Evolutionary conservation across 768 basidiomycete genomes (phyloP).

Genomic region (Hypholoma fasciculare): DNA sequence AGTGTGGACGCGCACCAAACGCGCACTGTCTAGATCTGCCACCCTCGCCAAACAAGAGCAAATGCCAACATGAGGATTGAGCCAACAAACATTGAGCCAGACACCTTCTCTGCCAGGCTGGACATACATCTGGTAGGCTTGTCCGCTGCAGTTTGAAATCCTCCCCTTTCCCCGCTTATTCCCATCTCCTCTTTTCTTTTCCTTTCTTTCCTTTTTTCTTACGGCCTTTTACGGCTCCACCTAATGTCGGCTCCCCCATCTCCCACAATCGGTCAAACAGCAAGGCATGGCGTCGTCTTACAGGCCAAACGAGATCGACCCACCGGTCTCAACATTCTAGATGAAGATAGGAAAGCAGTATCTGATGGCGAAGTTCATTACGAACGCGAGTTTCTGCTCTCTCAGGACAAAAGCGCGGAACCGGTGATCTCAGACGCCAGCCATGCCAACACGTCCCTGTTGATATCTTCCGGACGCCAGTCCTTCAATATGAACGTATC

Average conservation of each 20-base stretch:
- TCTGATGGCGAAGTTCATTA: slow-evolving; percentile 41
- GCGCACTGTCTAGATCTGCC: slow-evolving; percentile 12
- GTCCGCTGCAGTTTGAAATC: slow-evolving; percentile 13
- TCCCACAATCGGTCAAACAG: slow-evolving; percentile 32
- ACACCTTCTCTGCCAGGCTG: slow-evolving; percentile 17
- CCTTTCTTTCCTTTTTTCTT: slow-evolving; percentile 13
- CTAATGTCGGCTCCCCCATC: slow-evolving; percentile 45
- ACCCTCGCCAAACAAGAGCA: slow-evolving; percentile 33
- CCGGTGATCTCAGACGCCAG: slow-evolving; percentile 22
- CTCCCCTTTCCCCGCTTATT: slow-evolving; percentile 24
- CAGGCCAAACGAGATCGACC: slow-evolving; percentile 51
- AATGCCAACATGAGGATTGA: slow-evolving; percentile 37
- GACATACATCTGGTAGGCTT: slow-evolving; percentile 14
- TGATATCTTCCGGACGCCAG: slow-evolving; percentile 23
- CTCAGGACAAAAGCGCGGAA: slow-evolving; percentile 17
- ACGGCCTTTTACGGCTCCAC: slow-evolving; percentile 19
- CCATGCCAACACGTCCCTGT: slow-evolving; percentile 16
- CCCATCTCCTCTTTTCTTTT: slow-evolving; percentile 11
- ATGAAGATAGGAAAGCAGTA: slow-evolving; percentile 32
- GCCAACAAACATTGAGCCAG: slow-evolving; percentile 26
- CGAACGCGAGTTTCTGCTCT: slow-evolving; percentile 30
- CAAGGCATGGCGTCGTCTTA: slow-evolving; percentile 31
- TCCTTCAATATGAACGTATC: slow-evolving; percentile 52
- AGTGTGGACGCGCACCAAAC: too few relatives aligned
- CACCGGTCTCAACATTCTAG: slow-evolving; percentile 49